Percentiles rank a stretch among this genome's conserved stretches.
Conservation (phyloP, 371 early-diverging fungal genomes). For the Mortierella sp. region DNA sequence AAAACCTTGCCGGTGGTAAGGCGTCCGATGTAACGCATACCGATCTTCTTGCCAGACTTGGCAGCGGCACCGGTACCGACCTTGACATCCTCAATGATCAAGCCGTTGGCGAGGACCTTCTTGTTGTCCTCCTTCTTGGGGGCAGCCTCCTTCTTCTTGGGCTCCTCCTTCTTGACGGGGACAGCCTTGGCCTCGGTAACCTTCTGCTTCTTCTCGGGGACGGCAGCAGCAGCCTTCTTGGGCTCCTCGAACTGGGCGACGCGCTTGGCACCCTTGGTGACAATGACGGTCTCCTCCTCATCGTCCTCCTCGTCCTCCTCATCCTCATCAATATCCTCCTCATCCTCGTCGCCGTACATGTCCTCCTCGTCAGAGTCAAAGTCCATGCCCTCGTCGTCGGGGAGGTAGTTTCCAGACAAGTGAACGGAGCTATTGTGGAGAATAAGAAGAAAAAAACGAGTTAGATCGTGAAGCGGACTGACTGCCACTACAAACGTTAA, state of each 20-base stretch:
- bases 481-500: not conserved
- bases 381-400: conserved; percentile 61
- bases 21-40: conserved; percentile 84
- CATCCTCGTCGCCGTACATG: conserved; percentile 60
- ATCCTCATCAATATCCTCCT: conserved; percentile 60
- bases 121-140: conserved; percentile 58
- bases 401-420: conserved; percentile 84
- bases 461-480: not conserved
- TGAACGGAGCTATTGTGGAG: conserved; percentile 63
- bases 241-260: conserved; percentile 56
- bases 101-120: conserved; percentile 78
- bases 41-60: conserved; percentile 84
- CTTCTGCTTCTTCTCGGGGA: conserved; percentile 60
- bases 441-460: not conserved
- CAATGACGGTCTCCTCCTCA: conserved; percentile 63
- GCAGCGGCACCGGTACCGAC: conserved; percentile 83
- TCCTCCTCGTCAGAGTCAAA: conserved; percentile 61
- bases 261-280: conserved; percentile 63
- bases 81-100: conserved; percentile 85
- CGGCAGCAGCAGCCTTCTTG: conserved; percentile 59
- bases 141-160: conserved; percentile 58
- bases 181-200: conserved; percentile 60
- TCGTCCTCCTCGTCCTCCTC: conserved; percentile 67
- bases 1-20: conserved; percentile 95
- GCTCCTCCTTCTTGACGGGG: conserved; percentile 51